Percentiles rank a stretch among this genome's conserved stretches.
Evolutionary conservation across 352 stramenopile species (phyloP).

Genomic region (Pythium chondricola): DNA sequence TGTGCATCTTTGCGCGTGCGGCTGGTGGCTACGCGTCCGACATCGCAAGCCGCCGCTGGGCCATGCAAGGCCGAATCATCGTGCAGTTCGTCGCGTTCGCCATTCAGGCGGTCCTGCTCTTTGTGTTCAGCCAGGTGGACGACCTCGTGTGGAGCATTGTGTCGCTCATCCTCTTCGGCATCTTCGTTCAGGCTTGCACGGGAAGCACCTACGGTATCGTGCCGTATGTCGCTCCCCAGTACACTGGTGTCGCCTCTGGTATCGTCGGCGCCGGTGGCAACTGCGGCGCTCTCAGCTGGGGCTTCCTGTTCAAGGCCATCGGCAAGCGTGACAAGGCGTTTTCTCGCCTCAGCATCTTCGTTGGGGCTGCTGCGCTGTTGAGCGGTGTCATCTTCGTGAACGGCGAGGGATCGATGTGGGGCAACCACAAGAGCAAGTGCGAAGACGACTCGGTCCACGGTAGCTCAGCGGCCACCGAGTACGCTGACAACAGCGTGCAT

Average conservation of each 20-base stretch:
- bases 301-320: conserved; percentile 1
- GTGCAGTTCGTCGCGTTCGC: conserved; percentile 72
- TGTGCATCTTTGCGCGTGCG: conserved; percentile 90
- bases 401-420: conserved; percentile 1
- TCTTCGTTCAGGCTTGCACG: conserved; percentile 81
- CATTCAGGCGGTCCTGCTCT: conserved; percentile 35
- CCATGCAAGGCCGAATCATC: conserved; percentile 83
- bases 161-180: conserved; percentile 84
- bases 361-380: neutral
- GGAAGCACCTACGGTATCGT: conserved; percentile 52
- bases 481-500: neutral
- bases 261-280: conserved; percentile 53
- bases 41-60: conserved; percentile 58
- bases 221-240: conserved; percentile 39
- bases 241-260: conserved; percentile 37
- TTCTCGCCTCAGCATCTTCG: conserved; percentile 1
- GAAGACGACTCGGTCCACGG: neutral
- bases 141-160: conserved; percentile 35
- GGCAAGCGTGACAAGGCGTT: conserved; percentile 1
- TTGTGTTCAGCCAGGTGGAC: neutral
- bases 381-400: neutral
- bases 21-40: conserved; percentile 83
- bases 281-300: conserved; percentile 20
- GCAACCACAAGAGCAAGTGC: neutral
- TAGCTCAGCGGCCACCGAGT: neutral